Evolutionary conservation across 192 early-diverging fungal genomes (phyloP).

Genomic region (Backusella luteola): DNA sequence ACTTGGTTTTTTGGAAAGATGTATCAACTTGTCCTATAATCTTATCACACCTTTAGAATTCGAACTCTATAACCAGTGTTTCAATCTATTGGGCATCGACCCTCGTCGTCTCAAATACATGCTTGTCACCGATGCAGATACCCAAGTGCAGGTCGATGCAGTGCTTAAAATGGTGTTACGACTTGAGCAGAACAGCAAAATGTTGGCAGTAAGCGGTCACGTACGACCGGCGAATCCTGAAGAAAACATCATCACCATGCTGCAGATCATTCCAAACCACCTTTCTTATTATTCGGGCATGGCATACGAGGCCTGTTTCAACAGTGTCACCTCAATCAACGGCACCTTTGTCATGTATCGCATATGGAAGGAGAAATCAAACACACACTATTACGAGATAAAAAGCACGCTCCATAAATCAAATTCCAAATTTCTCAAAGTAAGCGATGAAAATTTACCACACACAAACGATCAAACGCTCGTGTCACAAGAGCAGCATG

Average conservation of each 20-base stretch:
- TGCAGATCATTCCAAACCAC: constrained; percentile 69
- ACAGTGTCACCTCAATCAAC: constrained; percentile 59
- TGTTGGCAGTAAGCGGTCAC: constrained; percentile 67
- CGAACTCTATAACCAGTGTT: constrained; percentile 66
- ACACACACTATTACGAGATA: background rate
- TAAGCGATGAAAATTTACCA: constrained; percentile 16
- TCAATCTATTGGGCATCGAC: constrained; percentile 59
- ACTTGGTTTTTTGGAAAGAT: constrained; percentile 81
- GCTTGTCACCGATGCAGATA: constrained; percentile 67
- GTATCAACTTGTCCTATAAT: constrained; percentile 54
- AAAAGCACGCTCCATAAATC: background rate
- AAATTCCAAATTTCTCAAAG: constrained; percentile 5
- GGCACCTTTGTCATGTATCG: constrained; percentile 71
- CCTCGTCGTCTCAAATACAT: constrained; percentile 64
- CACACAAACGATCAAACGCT: background rate
- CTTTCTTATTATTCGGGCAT: constrained; percentile 57
- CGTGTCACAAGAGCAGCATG: constrained; percentile 11
- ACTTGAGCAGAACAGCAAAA: constrained; percentile 51
- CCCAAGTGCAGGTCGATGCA: constrained; percentile 57
- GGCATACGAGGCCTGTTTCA: constrained; percentile 67
- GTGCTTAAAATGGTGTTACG: constrained; percentile 48
- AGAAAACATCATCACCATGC: constrained; percentile 59
- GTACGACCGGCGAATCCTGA: constrained; percentile 64
- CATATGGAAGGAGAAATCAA: constrained; percentile 52
- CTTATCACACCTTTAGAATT: constrained; percentile 67